phyloP scores from a whole-genome alignment of 441 rosid species.

The Raphanus hybrid region DNA sequence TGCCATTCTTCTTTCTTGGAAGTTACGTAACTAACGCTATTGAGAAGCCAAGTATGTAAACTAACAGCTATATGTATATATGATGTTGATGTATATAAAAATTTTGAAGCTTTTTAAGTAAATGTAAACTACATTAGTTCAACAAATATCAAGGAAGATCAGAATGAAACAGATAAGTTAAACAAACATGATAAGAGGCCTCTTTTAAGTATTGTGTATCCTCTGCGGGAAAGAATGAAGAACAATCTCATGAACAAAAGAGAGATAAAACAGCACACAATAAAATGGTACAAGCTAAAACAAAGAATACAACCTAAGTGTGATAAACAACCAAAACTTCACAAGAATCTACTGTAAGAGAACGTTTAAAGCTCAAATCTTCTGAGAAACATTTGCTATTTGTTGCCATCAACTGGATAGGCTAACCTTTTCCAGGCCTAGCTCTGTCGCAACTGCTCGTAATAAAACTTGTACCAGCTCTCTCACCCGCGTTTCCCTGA shows the following conservation, averaged over 20 bases:
- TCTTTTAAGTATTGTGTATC: neutral
- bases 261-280: slow-evolving; percentile 16
- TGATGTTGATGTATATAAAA: slow-evolving; percentile 22
- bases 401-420: slow-evolving; percentile 42
- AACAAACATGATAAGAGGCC: slow-evolving; percentile 6
- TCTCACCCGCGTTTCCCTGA: slow-evolving; percentile 84
- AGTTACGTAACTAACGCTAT: neutral
- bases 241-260: slow-evolving; percentile 18
- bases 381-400: slow-evolving; percentile 7
- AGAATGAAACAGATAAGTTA: slow-evolving; percentile 10
- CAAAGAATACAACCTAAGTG: slow-evolving; percentile 37
- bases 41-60: slow-evolving; percentile 1
- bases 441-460: slow-evolving; percentile 65
- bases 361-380: neutral
- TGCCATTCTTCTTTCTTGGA: slow-evolving; percentile 1
- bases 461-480: slow-evolving; percentile 76
- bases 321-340: slow-evolving; percentile 42
- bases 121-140: slow-evolving; percentile 1
- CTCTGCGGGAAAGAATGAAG: slow-evolving; percentile 14
- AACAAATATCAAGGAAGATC: slow-evolving; percentile 14
- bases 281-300: slow-evolving; percentile 24
- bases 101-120: neutral
- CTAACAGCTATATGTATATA: neutral
- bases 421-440: slow-evolving; percentile 62
- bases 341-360: slow-evolving; percentile 27